These are phyloP conservation scores for Phyllosticta capitalensis DNA, from an alignment of 2,329 filamentous ascomycete genomes.

Conservation along the genomic window DNA sequence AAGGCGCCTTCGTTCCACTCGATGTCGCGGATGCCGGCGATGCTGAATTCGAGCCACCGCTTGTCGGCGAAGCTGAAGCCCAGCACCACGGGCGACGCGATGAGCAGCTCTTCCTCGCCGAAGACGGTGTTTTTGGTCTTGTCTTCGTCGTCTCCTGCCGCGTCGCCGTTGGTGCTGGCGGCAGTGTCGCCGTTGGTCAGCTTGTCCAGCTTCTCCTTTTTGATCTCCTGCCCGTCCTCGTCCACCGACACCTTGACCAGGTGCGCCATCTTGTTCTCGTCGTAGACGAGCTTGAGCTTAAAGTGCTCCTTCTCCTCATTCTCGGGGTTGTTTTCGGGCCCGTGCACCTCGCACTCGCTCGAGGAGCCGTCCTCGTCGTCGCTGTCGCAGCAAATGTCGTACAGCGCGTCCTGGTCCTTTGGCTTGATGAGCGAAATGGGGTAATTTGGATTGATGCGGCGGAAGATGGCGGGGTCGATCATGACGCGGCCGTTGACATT, in stretches of 20 bases:
- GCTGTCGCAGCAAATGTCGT: slow-evolving; percentile 45
- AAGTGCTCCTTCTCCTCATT: slow-evolving; percentile 2
- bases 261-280: slow-evolving; percentile 28
- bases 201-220: slow-evolving; percentile 48
- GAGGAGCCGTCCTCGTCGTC: slow-evolving; percentile 44
- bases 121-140: slow-evolving; percentile 44
- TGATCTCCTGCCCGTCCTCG: slow-evolving; percentile 46
- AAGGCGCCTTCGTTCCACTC: slow-evolving; percentile 79
- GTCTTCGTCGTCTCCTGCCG: slow-evolving; percentile 2
- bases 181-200: slow-evolving; percentile 26
- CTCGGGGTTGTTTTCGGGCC: slow-evolving; percentile 17
- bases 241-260: slow-evolving; percentile 48
- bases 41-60: slow-evolving; percentile 78
- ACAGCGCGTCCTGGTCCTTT: slow-evolving; percentile 45
- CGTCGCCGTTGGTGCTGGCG: slow-evolving; percentile 12
- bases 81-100: slow-evolving; percentile 74
- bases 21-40: slow-evolving; percentile 71
- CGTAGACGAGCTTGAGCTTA: slow-evolving; percentile 11
- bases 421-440: slow-evolving; percentile 64
- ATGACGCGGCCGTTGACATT: slow-evolving; percentile 82
- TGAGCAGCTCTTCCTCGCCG: slow-evolving; percentile 72
- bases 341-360: slow-evolving; percentile 27
- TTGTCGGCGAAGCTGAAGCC: slow-evolving; percentile 86
- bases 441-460: slow-evolving; percentile 80
- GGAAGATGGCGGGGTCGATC: slow-evolving; percentile 75